A percentile compares a stretch with the other conserved stretches of the same genome.
phyloP scores from a whole-genome alignment of 1,139 yeast genomes.

The Geotrichum restrictum region DNA sequence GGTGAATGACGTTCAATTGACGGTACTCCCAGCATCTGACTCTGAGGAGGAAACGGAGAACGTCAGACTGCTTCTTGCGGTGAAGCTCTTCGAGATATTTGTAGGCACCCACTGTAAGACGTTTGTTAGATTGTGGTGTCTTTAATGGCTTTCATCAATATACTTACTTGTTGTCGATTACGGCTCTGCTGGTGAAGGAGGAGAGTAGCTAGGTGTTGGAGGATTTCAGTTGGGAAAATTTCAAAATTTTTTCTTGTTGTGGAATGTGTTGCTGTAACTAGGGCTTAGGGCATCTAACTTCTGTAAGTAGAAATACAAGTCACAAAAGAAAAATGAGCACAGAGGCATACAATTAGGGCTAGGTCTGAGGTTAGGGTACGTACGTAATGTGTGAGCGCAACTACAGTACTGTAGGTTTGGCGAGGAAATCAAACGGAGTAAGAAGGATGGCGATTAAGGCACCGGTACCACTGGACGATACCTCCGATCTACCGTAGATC shows the following conservation, averaged over 20 bases:
- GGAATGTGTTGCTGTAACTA: neutral
- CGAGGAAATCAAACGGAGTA: too few species aligned
- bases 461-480: too few species aligned
- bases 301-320: neutral
- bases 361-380: neutral
- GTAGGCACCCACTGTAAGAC: slow-evolving; percentile 94
- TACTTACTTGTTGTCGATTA: slow-evolving; percentile 21
- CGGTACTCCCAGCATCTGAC: slow-evolving; percentile 99
- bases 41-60: slow-evolving; percentile 96
- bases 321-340: neutral
- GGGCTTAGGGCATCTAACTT: neutral
- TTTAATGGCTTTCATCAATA: neutral
- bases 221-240: neutral
- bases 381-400: too few species aligned
- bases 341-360: neutral
- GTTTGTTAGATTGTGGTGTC: neutral
- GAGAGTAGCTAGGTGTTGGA: slow-evolving; percentile 7
- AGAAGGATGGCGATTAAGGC: too few species aligned
- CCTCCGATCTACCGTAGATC: too few species aligned
- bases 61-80: slow-evolving; percentile 99
- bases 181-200: slow-evolving; percentile 21
- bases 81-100: slow-evolving; percentile 98
- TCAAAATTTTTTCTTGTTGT: neutral
- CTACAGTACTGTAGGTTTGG: too few species aligned
- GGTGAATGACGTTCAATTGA: slow-evolving; percentile 97